phyloP scores from a whole-genome alignment of 352 stramenopile species.

The Pythium insidiosum region DNA sequence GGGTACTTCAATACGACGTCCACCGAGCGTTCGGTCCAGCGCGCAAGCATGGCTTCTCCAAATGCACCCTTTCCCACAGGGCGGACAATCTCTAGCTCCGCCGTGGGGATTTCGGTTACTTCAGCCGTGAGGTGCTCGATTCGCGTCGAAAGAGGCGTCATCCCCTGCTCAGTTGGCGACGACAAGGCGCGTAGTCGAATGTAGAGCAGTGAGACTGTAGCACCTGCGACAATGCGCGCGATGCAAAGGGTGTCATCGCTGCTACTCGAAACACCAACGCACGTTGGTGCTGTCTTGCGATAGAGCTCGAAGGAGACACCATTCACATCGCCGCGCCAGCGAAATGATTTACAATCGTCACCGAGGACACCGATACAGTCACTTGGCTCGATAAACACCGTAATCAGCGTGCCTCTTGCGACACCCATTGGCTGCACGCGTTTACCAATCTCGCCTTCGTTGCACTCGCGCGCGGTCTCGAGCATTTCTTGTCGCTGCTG shows the following conservation, averaged over 20 bases:
- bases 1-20: slow-evolving; percentile 66
- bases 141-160: slow-evolving; percentile 9
- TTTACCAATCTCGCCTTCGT: slow-evolving; percentile 34
- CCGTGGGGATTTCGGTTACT: slow-evolving; percentile 35
- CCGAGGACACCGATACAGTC: slow-evolving; percentile 26
- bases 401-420: slow-evolving; percentile 49
- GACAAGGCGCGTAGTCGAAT: slow-evolving; percentile 26
- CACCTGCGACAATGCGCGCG: slow-evolving; percentile 42
- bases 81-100: slow-evolving; percentile 39
- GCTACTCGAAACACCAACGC: slow-evolving; percentile 7
- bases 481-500: slow-evolving; percentile 59
- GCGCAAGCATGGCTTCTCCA: slow-evolving; percentile 55
- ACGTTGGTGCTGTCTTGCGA: slow-evolving; percentile 12
- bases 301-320: slow-evolving; percentile 54
- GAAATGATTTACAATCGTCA: slow-evolving; percentile 51
- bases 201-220: slow-evolving; percentile 55
- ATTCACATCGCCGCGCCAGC: slow-evolving; percentile 50
- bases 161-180: no score
- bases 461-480: slow-evolving; percentile 40
- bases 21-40: slow-evolving; percentile 34
- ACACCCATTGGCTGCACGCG: slow-evolving; percentile 48
- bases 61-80: slow-evolving; percentile 59
- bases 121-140: slow-evolving; percentile 38
- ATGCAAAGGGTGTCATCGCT: slow-evolving; percentile 31
- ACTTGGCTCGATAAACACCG: slow-evolving; percentile 42